Percentiles rank a stretch among this genome's conserved stretches.
Evolutionary conservation across 2,329 filamentous ascomycete species (phyloP).

Genomic region (Penicillium sp.): DNA sequence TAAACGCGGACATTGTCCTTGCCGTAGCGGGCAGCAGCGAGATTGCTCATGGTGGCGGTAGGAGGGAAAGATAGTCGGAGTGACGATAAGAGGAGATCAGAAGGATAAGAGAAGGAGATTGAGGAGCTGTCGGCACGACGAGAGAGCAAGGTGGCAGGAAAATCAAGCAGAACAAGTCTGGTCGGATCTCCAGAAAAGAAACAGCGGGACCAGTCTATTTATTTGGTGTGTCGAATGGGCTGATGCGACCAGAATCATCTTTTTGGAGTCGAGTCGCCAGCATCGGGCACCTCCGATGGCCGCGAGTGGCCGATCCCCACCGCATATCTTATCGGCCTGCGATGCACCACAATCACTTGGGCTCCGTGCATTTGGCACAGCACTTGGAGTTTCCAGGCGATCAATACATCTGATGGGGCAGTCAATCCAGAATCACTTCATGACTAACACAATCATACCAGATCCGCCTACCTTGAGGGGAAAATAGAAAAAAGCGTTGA

Average conservation of each 20-base stretch:
- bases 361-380: background rate
- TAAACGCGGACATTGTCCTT: slow-evolving; percentile 98
- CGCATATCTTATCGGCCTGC: slow-evolving; percentile 38
- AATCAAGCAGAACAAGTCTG: background rate
- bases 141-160: background rate
- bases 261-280: background rate
- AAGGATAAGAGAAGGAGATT: background rate
- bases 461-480: background rate
- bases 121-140: background rate
- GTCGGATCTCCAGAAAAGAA: background rate
- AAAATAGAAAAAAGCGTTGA: background rate
- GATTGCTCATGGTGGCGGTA: slow-evolving; percentile 35
- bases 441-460: background rate
- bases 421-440: background rate
- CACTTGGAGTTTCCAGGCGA: background rate
- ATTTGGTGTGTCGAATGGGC: slow-evolving; percentile 21
- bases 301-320: slow-evolving; percentile 37
- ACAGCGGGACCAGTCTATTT: slow-evolving; percentile 15
- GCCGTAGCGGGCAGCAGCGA: slow-evolving; percentile 54
- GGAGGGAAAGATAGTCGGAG: no score
- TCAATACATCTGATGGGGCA: background rate
- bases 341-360: slow-evolving; percentile 6
- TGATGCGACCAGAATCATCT: slow-evolving; percentile 16
- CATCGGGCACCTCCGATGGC: slow-evolving; percentile 46
- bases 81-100: background rate